Base-by-base conservation (phyloP, 495 filamentous ascomycete species). In the Aspergillus cristatus region DNA sequence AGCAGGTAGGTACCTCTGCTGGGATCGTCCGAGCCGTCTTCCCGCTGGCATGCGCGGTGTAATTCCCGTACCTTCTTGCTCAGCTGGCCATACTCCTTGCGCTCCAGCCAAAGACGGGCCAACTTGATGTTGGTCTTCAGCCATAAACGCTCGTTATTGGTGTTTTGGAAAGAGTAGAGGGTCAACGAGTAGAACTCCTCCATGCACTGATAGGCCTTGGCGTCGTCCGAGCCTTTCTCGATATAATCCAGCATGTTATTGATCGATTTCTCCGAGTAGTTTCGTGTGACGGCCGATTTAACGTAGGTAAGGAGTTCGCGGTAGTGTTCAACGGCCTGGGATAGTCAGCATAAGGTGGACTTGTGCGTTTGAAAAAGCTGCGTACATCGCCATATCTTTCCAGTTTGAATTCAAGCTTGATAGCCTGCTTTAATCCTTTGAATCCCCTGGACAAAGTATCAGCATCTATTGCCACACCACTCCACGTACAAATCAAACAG, bases 161-260 rank as follows among this genome's bases (percentile, higher is more conserved):
- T 96, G 49, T 79, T 93, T 60, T 96, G 88, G 65, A 98, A 97
- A 13, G 91, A 91, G 41, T 83, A 71, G 15, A 98, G 77, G 1
- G 91, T 97, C 50, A 86, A 63, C 7, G 86, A 90, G 60, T 97
- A 98, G 70, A 98, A 96, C 41, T 86, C 71, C 60, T 96, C 91
- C 78, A 97, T 94, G 63, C 82, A 94, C 42, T 81, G 67, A 50
- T 82, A 81, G 1, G 86, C 86, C 35, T 71, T 72, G 11, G 81
- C 75, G 47, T 86, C 80, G 51, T 87, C 90, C 17, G 86, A 84
- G 31, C 79, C 78, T 60, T 96, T 96, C 63, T 96, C 89, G 53
- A 98, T 93, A 60, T 82, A 94, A 63, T 97, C 94, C 18, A 98
- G 85, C 81, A 98, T 95, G 56, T 95, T 98, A 65, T 96, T 96